Conservation (phyloP, 83 land plant species). For the Diphasiastrum complanatum region DNA sequence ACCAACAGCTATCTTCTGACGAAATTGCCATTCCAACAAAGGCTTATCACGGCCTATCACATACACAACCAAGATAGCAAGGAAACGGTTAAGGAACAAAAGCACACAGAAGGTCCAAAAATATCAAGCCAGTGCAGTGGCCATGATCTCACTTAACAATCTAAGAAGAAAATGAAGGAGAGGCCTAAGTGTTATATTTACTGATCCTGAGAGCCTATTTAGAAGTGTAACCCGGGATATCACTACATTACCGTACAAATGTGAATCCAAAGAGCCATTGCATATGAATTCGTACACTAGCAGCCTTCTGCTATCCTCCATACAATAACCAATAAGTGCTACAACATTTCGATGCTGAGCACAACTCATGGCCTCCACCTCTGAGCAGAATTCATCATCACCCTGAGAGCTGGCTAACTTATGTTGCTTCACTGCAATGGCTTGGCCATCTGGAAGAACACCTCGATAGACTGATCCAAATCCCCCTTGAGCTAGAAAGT, state of each 20-base stretch:
- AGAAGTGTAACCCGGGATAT: not conserved
- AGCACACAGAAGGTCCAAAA: too few relatives aligned
- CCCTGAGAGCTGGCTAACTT: conserved; percentile 75
- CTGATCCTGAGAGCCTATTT: not conserved
- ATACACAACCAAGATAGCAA: not conserved
- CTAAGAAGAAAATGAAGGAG: too few relatives aligned
- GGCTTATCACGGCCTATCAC: conserved; percentile 38
- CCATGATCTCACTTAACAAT: too few relatives aligned
- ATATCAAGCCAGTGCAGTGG: too few relatives aligned
- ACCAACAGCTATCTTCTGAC: conserved; percentile 75
- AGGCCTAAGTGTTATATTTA: too few relatives aligned
- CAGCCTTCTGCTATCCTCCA: conserved; percentile 59
- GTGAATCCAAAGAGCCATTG: conserved; percentile 75
- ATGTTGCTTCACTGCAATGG: conserved; percentile 81
- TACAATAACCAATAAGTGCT: conserved; percentile 69
- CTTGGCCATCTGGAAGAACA: conserved; percentile 76
- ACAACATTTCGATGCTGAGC: conserved; percentile 91
- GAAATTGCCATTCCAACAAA: conserved; percentile 56
- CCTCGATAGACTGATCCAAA: conserved; percentile 82
- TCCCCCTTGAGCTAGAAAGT: conserved; percentile 87
- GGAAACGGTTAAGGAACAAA: too few relatives aligned
- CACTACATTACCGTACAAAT: conserved; percentile 55
- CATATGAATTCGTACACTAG: conserved; percentile 82
- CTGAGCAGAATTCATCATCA: conserved; percentile 66
- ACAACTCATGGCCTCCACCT: conserved; percentile 79